These are phyloP conservation scores for Phytophthora aleatoria DNA, from an alignment of 352 stramenopile species.

Conservation along the genomic window DNA sequence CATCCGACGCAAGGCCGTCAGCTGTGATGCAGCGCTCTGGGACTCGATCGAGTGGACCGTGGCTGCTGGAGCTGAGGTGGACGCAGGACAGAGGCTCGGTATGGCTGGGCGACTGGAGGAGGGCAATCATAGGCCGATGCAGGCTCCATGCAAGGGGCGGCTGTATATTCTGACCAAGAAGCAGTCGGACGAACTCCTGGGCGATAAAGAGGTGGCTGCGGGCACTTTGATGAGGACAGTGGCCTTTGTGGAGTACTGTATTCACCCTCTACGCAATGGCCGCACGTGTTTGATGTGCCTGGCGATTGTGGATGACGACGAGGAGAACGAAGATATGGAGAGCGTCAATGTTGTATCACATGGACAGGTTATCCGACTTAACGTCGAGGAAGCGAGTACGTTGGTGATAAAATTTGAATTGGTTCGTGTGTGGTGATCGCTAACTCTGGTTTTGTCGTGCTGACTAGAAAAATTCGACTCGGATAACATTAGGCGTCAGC, in stretches of 20 bases:
- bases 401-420: conserved; percentile 33
- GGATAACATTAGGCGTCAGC: conserved; percentile 87
- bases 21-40: conserved; percentile 41
- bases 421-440: not conserved
- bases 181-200: conserved; percentile 28
- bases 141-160: conserved; percentile 92
- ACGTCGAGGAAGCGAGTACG: conserved; percentile 97
- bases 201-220: conserved; percentile 15
- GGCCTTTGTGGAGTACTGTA: conserved; percentile 80
- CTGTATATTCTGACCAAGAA: conserved; percentile 49
- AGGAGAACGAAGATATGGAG: conserved; percentile 68
- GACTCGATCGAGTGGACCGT: conserved; percentile 54
- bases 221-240: conserved; percentile 28
- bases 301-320: conserved; percentile 69
- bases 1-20: conserved; percentile 61
- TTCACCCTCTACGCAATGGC: conserved; percentile 73
- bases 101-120: conserved; percentile 60
- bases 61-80: conserved; percentile 50
- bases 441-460: conserved; percentile 9
- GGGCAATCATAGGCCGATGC: conserved; percentile 57
- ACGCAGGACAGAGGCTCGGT: conserved; percentile 61
- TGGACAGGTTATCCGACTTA: conserved; percentile 92
- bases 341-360: conserved; percentile 85
- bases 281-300: conserved; percentile 86
- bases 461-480: conserved; percentile 84